These are phyloP conservation scores for Lophiostoma macrostomum DNA, from an alignment of 495 filamentous ascomycete species.

Conservation along the genomic window DNA sequence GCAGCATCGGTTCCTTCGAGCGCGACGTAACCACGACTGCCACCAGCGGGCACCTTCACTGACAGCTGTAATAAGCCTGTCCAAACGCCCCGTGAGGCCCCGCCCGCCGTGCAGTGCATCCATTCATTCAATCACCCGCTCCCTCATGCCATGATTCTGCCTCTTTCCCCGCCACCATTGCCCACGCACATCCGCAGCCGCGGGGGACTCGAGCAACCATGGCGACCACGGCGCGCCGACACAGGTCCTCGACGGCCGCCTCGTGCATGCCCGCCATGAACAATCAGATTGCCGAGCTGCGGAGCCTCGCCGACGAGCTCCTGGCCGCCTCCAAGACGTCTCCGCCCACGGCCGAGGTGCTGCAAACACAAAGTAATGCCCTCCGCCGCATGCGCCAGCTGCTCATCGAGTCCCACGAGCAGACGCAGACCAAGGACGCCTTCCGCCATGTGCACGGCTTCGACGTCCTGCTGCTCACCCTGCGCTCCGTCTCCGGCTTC, in stretches of 20 bases:
- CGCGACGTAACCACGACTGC: too few species aligned
- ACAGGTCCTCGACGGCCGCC: conserved; percentile 34
- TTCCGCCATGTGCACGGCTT: conserved; percentile 85
- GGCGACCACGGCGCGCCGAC: conserved; percentile 24
- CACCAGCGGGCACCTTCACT: too few species aligned
- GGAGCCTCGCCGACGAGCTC: conserved; percentile 31
- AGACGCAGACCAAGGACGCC: conserved; percentile 61
- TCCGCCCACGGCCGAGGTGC: conserved; percentile 20
- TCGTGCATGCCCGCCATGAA: conserved; percentile 31
- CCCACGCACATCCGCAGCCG: conserved; percentile 15
- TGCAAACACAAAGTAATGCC: conserved; percentile 34
- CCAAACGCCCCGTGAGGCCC: too few species aligned
- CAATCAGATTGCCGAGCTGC: conserved; percentile 33
- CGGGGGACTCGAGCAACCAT: conserved; percentile 23
- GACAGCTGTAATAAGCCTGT: too few species aligned
- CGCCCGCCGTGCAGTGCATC: too few species aligned
- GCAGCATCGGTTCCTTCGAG: too few species aligned
- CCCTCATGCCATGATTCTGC: conserved; percentile 14
- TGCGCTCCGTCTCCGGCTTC: conserved; percentile 65
- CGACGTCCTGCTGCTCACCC: conserved; percentile 63
- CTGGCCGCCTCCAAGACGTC: conserved; percentile 11
- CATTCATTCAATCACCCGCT: neutral
- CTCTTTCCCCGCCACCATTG: conserved; percentile 4
- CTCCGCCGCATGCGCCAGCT: conserved; percentile 52
- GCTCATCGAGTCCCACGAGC: conserved; percentile 51